Percentiles rank a stretch among this genome's conserved stretches.
phyloP scores from a whole-genome alignment of 2,329 filamentous ascomycete genomes.

The Raffaelea albimanens region DNA sequence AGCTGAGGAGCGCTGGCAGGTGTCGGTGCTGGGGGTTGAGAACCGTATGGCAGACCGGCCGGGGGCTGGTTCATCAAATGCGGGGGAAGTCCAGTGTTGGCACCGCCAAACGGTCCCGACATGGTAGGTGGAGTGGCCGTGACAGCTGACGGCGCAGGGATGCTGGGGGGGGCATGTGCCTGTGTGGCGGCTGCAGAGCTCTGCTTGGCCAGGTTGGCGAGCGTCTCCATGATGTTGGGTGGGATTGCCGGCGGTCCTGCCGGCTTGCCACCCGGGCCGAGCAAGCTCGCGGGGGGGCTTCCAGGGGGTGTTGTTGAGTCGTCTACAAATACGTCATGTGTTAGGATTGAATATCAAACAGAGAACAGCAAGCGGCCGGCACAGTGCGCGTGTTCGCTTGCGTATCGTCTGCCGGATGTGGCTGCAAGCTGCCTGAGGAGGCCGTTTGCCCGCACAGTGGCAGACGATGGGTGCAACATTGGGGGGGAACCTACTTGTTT shows the following conservation, averaged over 20 bases:
- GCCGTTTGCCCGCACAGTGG: neutral
- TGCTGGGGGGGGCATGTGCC: neutral
- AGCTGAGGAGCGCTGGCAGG: constrained; percentile 48
- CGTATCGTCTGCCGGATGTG: no score
- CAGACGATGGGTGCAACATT: neutral
- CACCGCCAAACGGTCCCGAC: constrained; percentile 5
- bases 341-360: neutral
- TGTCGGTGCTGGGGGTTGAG: constrained; percentile 35
- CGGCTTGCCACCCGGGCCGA: constrained; percentile 16
- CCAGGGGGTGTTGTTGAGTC: constrained; percentile 63
- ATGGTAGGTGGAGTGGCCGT: constrained; percentile 7
- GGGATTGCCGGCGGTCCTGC: constrained; percentile 31
- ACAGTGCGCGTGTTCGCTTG: no score
- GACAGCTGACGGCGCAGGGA: constrained; percentile 28
- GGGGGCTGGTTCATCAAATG: constrained; percentile 14
- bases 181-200: constrained; percentile 37
- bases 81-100: constrained; percentile 16
- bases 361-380: neutral
- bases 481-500: constrained; percentile 48
- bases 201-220: constrained; percentile 73
- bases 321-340: constrained; percentile 33
- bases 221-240: constrained; percentile 62
- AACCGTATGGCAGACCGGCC: constrained; percentile 24
- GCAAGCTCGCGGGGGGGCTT: constrained; percentile 41
- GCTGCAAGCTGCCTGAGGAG: no score